Evolutionary conservation across 148 eudicot genomes (phyloP), one percentile per base, ranked within the genome.

Genomic region (Diospyros kaki): DNA sequence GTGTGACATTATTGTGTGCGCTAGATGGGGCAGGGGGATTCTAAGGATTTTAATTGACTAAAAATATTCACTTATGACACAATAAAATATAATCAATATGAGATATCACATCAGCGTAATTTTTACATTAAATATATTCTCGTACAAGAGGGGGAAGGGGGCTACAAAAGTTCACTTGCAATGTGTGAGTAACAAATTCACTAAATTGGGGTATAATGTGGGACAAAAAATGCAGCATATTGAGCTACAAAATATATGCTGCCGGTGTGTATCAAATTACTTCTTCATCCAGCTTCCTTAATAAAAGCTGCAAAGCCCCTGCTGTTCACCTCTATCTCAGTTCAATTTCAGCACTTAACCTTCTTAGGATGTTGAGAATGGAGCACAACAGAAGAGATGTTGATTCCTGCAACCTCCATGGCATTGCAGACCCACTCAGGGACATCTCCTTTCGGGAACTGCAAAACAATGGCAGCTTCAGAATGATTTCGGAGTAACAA

Each of bases 361-460:
- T 38, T 66, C 72, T 68, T 43, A 71, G 18, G 74, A 62, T 39
- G 67, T 48, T 64, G 75, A 14, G 52, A 58, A 72, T 15, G 84
- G 76, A 55, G 73, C 67, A 77, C 88, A 87, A 75, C 94, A 93
- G 87, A 79, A 44, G 98, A 87, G 72, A 93, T 84, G 79, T 93
- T 92, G 17, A 93, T 84, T 61, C 90, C 96, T 5, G 98, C 92
- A 75, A 91, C 94, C 84, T 89, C 90, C 98, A 93, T 91, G 66
- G 96, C 98, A 69, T 89, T 83, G 85, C 94, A 83, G 59, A 91
- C 98, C 96, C 98, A 93, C 76, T 88, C 85, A 0, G 96, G 98
- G 43, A 91, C 94, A 84, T 93, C 91, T 9, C 96, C 96, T 79
- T 84, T 76, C 1, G 98, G 98, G 73, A 91, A 93, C 98, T 91